phyloP scores from a whole-genome alignment of 1,284 basidiomycete genomes.

The Papiliotrema nemorosa region DNA sequence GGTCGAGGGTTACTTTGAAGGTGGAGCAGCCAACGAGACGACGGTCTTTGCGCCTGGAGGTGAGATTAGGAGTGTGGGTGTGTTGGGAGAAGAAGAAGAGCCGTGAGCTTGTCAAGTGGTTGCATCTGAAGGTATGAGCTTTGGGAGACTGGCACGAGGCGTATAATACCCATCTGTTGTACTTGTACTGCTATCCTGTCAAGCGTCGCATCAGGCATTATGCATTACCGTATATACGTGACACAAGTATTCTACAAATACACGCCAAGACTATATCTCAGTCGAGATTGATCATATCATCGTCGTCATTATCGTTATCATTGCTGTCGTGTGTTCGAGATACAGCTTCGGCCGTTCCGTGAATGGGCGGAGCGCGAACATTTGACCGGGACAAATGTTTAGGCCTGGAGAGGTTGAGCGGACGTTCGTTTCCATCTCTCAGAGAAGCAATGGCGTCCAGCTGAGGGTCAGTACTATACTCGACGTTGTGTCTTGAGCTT shows the following conservation, averaged over 20 bases:
- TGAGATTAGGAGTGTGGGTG: conserved; percentile 36
- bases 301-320: conserved; percentile 2
- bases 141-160: no score
- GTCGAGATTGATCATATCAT: conserved; percentile 12
- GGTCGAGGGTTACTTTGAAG: conserved; percentile 45
- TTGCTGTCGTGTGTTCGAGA: background rate
- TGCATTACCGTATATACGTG: background rate
- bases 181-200: no score
- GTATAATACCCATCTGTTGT: no score
- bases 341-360: no score
- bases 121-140: no score
- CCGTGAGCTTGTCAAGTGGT: no score
- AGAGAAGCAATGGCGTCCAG: conserved; percentile 9
- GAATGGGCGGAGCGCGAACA: conserved; percentile 9
- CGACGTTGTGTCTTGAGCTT: no score
- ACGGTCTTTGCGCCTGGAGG: conserved; percentile 44
- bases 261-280: background rate
- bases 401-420: conserved; percentile 10
- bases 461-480: background rate
- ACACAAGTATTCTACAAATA: background rate
- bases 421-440: conserved; percentile 6
- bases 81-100: conserved; percentile 31
- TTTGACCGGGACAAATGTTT: conserved; percentile 6
- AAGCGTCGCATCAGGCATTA: no score
- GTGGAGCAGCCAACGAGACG: conserved; percentile 47